phyloP scores from a whole-genome alignment of 768 basidiomycete species.

The Agrocybe praecox region DNA sequence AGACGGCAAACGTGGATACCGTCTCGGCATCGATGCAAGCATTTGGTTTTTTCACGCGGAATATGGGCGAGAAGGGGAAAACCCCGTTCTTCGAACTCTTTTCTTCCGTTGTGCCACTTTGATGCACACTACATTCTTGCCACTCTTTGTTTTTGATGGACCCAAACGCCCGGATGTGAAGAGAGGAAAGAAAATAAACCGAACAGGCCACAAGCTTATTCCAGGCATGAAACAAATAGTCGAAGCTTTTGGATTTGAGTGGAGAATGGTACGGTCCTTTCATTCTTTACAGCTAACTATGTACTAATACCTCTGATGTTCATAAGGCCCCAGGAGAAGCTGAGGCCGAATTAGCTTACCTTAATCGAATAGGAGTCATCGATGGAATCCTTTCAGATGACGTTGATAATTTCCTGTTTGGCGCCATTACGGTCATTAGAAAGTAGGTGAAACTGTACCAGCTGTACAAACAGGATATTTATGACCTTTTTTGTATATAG shows the following conservation, averaged over 20 bases:
- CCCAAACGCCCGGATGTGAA: conserved; percentile 82
- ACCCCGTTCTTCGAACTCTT: conserved; percentile 79
- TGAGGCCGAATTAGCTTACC: conserved; percentile 89
- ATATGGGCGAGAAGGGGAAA: conserved; percentile 79
- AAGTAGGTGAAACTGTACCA: conserved; percentile 59
- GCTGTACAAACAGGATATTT: not conserved
- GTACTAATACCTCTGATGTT: conserved; percentile 21
- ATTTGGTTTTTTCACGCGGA: conserved; percentile 86
- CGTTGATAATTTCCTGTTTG: conserved; percentile 91
- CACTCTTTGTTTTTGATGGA: conserved; percentile 92
- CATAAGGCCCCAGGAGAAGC: conserved; percentile 88
- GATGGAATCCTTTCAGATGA: conserved; percentile 93
- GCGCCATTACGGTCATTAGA: conserved; percentile 79
- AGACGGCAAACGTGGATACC: conserved; percentile 67
- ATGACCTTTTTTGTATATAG: conserved; percentile 35
- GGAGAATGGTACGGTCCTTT: conserved; percentile 54
- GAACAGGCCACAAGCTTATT: conserved; percentile 63
- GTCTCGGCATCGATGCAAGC: conserved; percentile 86
- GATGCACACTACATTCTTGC: conserved; percentile 77
- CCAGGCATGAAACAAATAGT: conserved; percentile 80
- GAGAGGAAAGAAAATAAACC: conserved; percentile 71
- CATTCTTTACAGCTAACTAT: not conserved
- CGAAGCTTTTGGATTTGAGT: conserved; percentile 80
- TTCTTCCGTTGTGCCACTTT: conserved; percentile 87
- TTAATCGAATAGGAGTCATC: conserved; percentile 80